Percentiles rank a stretch among this genome's conserved stretches.
Evolutionary conservation across 441 rosid species (phyloP).

Genomic region (Pelargonium citronellum): DNA sequence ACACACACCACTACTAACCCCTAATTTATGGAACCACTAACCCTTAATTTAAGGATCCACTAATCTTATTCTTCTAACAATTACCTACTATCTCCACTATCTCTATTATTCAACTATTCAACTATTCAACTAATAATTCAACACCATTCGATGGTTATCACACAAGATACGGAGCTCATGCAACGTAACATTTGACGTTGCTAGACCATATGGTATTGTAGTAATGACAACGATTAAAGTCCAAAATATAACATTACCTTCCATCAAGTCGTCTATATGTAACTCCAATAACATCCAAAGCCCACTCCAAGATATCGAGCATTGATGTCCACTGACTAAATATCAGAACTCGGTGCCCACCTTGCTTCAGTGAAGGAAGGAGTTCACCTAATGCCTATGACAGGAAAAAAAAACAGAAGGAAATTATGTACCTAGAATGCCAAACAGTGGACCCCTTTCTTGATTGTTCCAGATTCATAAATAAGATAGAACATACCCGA

Average conservation of each 20-base stretch:
- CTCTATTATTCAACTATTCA: too few species aligned
- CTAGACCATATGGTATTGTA: neutral
- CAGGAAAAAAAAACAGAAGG: slow-evolving; percentile 7
- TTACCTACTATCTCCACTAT: too few species aligned
- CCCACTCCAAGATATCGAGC: slow-evolving; percentile 96
- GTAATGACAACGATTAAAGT: neutral
- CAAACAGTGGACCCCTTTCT: neutral
- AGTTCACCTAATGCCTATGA: slow-evolving; percentile 72
- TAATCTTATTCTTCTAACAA: too few species aligned
- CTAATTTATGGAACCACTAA: too few species aligned
- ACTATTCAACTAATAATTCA: too few species aligned
- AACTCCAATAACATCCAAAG: slow-evolving; percentile 78
- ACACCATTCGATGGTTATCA: too few species aligned
- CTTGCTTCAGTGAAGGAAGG: slow-evolving; percentile 61
- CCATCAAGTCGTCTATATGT: slow-evolving; percentile 89
- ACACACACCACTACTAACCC: too few species aligned
- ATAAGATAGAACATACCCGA: slow-evolving; percentile 44
- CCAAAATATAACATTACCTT: slow-evolving; percentile 42
- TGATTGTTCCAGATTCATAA: neutral
- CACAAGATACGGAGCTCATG: too few species aligned
- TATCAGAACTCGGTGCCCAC: slow-evolving; percentile 76
- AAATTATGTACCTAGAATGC: too few species aligned
- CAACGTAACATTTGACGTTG: neutral
- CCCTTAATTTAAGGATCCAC: too few species aligned
- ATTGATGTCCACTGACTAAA: slow-evolving; percentile 99